phyloP scores from a whole-genome alignment of 2,329 filamentous ascomycete species.

The Fusarium fracticaudum region DNA sequence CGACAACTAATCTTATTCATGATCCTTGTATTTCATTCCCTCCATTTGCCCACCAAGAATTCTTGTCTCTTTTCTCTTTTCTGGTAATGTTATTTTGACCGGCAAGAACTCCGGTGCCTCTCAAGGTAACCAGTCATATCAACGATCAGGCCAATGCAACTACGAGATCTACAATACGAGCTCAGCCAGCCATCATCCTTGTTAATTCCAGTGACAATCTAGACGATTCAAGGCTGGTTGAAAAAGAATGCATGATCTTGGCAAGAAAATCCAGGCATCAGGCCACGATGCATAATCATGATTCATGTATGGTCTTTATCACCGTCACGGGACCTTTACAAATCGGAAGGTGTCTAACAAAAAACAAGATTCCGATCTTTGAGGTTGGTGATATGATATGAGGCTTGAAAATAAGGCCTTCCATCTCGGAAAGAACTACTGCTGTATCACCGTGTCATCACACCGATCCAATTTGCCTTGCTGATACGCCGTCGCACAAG shows the following conservation, averaged over 20 bases:
- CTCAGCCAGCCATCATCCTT: neutral
- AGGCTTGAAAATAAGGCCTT: neutral
- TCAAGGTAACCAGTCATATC: neutral
- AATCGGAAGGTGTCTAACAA: neutral
- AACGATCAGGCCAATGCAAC: rapidly evolving
- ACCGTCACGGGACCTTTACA: neutral
- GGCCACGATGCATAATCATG: neutral
- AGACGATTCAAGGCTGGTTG: rapidly evolving
- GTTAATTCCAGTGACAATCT: too few species aligned
- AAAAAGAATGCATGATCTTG: neutral
- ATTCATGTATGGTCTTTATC: neutral
- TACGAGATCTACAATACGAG: neutral
- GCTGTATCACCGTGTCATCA: neutral
- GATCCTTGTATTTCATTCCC: neutral
- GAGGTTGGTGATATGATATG: rapidly evolving
- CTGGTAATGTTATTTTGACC: too few species aligned
- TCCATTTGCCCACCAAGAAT: rapidly evolving
- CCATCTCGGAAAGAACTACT: neutral
- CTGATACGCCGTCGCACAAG: neutral
- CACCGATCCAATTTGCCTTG: neutral
- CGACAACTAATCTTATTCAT: neutral
- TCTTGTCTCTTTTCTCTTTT: neutral
- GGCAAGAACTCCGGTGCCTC: neutral
- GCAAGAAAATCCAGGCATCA: neutral
- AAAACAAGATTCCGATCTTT: neutral